Conservation (phyloP, 306 rosid species). For the Cicer bijugum region DNA sequence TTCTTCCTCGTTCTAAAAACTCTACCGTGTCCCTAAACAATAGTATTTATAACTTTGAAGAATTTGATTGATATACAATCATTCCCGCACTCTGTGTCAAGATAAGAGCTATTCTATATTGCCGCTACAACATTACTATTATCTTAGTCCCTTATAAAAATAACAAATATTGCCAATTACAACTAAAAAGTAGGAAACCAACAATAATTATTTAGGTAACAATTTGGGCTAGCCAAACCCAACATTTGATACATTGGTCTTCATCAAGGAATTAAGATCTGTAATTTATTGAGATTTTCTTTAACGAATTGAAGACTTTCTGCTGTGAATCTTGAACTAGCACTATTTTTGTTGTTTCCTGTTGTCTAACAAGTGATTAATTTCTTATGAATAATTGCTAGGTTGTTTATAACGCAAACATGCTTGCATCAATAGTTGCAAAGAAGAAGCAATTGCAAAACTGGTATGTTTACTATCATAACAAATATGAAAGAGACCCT, state of each 20-base stretch:
- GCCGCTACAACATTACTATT: background rate
- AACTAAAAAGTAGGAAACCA: conserved; percentile 14
- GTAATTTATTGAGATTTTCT: conserved; percentile 18
- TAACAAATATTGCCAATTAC: conserved; percentile 12
- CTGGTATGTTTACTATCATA: conserved; percentile 77
- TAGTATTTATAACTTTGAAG: conserved; percentile 5
- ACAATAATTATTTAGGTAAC: conserved; percentile 1
- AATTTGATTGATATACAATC: conserved; percentile 16
- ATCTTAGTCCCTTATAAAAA: conserved; percentile 13
- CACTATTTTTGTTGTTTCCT: conserved; percentile 10
- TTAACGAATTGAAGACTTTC: conserved; percentile 16
- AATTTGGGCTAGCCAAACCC: conserved; percentile 27
- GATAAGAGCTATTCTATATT: conserved; percentile 20
- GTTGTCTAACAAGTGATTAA: conserved; percentile 14
- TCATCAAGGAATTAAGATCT: conserved; percentile 13
- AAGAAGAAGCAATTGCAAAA: conserved; percentile 62
- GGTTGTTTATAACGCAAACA: conserved; percentile 84
- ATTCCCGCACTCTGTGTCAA: conserved; percentile 13
- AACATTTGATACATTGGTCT: conserved; percentile 23
- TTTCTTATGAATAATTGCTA: conserved; percentile 42
- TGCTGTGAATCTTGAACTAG: conserved; percentile 23
- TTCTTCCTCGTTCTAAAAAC: background rate
- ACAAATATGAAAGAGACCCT: conserved; percentile 72
- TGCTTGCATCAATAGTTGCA: conserved; percentile 71
- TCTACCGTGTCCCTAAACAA: background rate